Evolutionary conservation across 495 filamentous ascomycete genomes (phyloP), one percentile per base, ranked within the genome.

Genomic region (Lasiosphaeria hispida): DNA sequence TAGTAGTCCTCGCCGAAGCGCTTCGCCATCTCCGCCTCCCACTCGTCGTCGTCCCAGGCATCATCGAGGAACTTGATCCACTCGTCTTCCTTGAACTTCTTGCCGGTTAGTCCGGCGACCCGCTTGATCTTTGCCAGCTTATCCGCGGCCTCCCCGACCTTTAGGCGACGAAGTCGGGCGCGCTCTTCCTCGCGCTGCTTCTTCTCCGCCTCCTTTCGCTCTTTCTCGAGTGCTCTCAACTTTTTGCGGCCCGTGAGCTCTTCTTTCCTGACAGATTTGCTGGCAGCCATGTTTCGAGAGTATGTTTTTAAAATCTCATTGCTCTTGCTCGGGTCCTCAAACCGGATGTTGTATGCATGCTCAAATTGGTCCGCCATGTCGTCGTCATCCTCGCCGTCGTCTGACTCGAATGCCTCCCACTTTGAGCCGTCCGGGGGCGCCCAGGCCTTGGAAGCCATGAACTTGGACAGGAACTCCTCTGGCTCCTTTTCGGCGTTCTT

Each of bases 261-360:
- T 53, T 95, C 91, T 55, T 92, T 80, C 45, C 94, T 83, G 37
- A 95, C 92, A 2, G 91, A 91, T 43, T 88, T 85, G 43, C 84
- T 84, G 41, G 86, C 86, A 40, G 87, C 87, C 30, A 88, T 79
- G 67, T 95, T 91, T 83, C 94, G 85, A 53, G 92, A 85, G 71
- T 96, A 93, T 9, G 93, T 90, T 59, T 86, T 84, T 2, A 97
- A 69, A 50, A 87, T 84, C 65, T 96, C 90, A 62, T 96, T 96
- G 58, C 87, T 82, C 60, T 85, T 87, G 63, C 79, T 80, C 0
- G 94, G 91, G 63, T 98, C 88, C 66, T 98, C 94, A 64, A 98
- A 98, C 19, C 94, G 88, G 72, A 96, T 77, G 72, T 98, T 98
- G 76, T 95, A 98, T n/a, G 91, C 92, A 53, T 87, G 81, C 69